Evolutionary conservation across 2,329 filamentous ascomycete species (phyloP), one percentile per base, ranked within the genome.

Genomic region (Cladophialophora psammophila): DNA sequence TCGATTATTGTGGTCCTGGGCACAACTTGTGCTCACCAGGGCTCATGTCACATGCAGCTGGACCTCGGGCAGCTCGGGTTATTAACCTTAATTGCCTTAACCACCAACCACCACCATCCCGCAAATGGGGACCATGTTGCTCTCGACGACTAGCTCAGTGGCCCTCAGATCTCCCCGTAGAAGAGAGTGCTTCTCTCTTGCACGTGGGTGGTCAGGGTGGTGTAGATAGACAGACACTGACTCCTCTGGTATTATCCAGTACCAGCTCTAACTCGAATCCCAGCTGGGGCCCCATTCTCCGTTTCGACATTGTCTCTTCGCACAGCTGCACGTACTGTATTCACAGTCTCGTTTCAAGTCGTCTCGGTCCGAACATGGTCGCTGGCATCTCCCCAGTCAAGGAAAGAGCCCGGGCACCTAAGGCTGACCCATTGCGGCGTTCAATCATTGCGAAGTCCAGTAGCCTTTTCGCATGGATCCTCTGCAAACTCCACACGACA

Each of bases 401-500:
- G 26, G 26, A 26, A 26, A 26, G 26, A 26, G 26, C 26, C 26
- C 26, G 3, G 26, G 26, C 40, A 42, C 2, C 10, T 42, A 42
- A 42, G 12, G 40, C 40, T 12, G n/a, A 42, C n/a, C 40, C 50
- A 18, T 26, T 36, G 18, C 59, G 20, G 32, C 20, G 7, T 34
- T 26, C 38, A 61, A 9, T 53, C 48, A 26, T 53, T 32, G 56
- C 63, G 69, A 45, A 71, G 13, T 10, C 45, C 67, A 36, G 57
- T 63, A 8, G 69, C 67, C 35, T 62, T 66, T 52, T 50, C 55
- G 50, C 69, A 71, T 32, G 83, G 83, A 70, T 85, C 83, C 35
- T 75, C 63, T 2, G 75, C 78, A 67, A 79, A 83, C 18, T 74
- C 69, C 60, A 84, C 76, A 20, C 76, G 80, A 73, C 81, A 83